A percentile compares a stretch with the other conserved stretches of the same genome.
Evolutionary conservation across 2,329 filamentous ascomycete species (phyloP).

Genomic region (Fusarium sp.): DNA sequence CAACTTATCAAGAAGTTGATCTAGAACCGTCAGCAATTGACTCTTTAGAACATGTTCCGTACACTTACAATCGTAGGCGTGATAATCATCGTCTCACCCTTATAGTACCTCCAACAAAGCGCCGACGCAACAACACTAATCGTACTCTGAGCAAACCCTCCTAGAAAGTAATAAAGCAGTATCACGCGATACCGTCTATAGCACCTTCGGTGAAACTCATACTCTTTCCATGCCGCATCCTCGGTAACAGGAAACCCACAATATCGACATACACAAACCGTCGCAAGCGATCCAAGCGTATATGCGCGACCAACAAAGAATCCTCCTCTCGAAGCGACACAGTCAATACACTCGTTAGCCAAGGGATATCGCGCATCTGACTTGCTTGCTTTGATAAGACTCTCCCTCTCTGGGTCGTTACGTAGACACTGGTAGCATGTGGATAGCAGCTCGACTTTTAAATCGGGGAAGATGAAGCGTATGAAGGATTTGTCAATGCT

Average conservation of each 20-base stretch:
- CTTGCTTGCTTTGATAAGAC: constrained; percentile 50
- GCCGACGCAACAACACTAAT: constrained; percentile 52
- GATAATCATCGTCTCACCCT: constrained; percentile 47
- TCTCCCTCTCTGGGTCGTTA: constrained; percentile 48
- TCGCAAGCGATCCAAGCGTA: constrained; percentile 51
- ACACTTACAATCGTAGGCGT: constrained; percentile 52
- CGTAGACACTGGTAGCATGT: constrained; percentile 57
- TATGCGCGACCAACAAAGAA: constrained; percentile 54
- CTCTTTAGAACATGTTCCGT: rapidly evolving
- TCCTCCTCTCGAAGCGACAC: constrained; percentile 52
- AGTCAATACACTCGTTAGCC: constrained; percentile 56
- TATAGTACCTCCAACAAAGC: constrained; percentile 55
- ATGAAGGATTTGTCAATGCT: constrained; percentile 53
- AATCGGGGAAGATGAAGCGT: constrained; percentile 52
- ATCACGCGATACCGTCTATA: constrained; percentile 54
- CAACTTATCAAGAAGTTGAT: constrained; percentile 54
- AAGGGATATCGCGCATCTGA: constrained; percentile 53
- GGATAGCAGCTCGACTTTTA: constrained; percentile 49
- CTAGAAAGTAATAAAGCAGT: constrained; percentile 53
- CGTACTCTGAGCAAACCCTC: constrained; percentile 55
- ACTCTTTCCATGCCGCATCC: constrained; percentile 49
- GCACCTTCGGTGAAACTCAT: constrained; percentile 57
- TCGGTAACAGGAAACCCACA: constrained; percentile 56
- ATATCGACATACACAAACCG: constrained; percentile 58
- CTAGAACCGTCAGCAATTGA: constrained; percentile 37